Evolutionary conservation across 2,329 filamentous ascomycete genomes (phyloP), one percentile per base, ranked within the genome.

Genomic region (Scortechinia acanthostroma): DNA sequence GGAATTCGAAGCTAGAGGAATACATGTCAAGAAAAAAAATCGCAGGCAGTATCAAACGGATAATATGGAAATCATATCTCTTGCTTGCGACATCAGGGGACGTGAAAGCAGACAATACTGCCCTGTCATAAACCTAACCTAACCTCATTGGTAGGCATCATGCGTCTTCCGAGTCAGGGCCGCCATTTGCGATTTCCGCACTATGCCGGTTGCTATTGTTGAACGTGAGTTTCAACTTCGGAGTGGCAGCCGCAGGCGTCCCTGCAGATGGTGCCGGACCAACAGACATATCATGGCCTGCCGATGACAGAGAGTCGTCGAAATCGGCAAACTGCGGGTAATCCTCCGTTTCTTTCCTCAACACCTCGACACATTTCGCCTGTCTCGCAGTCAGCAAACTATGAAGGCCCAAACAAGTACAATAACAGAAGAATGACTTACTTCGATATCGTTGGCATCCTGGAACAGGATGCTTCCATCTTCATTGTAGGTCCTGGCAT

Each of bases 401-500:
- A 30, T 10, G 10, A 30, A 10, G 10, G 25, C 10, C n/a, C 25
- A 30, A 10, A 30, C 25, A 40, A 13, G 35, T 10, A 6, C 14
- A 17, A 19, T 10, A 19, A 10, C 6, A 13, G 35, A 40, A 19
- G 20, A 19, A 19, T 13, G 20, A 68, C 82, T 70, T 70, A 95
- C 90, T 76, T 95, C 88, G 65, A 98, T 96, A 45, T 86, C 74
- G 62, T 91, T 91, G 43, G 91, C 91, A 71, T 98, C 93, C 57
- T 88, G 78, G 68, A 91, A 97, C 45, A 98, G 76, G 55, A 94
- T 72, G 63, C 91, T 96, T 47, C 85, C 87, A 59, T 97, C 93
- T 65, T 98, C 94, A 58, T 98, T 98, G 72, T 95, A 98, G 2
- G 87, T 93, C 61, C 89, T 80, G 52, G 91, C 95, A 63, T 98